Evolutionary conservation across 2,329 filamentous ascomycete genomes (phyloP).

Genomic region (Chaetomiaceae sp.): DNA sequence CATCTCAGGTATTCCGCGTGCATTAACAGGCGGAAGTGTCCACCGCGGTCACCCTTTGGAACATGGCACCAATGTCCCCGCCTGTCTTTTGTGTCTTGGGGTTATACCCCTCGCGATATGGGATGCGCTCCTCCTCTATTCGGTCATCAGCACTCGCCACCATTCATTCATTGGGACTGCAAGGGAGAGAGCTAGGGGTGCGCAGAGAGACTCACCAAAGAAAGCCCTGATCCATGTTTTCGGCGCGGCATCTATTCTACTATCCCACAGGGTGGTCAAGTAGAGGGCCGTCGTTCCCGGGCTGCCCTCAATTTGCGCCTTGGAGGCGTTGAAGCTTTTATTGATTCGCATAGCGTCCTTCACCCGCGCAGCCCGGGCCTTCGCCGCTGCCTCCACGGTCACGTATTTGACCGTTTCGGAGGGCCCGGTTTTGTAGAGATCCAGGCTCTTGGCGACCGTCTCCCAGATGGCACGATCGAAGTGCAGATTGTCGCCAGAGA

Average conservation of each 20-base stretch:
- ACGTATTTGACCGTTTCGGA: slow-evolving; percentile 19
- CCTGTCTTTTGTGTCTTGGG: not conserved
- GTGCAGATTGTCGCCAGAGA: slow-evolving; percentile 30
- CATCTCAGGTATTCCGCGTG: too few species aligned
- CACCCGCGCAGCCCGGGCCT: slow-evolving; percentile 20
- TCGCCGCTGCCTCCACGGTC: slow-evolving; percentile 22
- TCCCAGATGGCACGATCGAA: slow-evolving; percentile 31
- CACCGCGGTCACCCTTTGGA: not conserved
- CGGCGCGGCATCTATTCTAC: slow-evolving; percentile 15
- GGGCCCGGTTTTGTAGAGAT: slow-evolving; percentile 17
- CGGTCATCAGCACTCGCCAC: not conserved
- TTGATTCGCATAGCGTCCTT: slow-evolving; percentile 18
- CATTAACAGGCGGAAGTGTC: too few species aligned
- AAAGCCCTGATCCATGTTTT: slow-evolving; percentile 23
- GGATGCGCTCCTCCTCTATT: slow-evolving; percentile 21
- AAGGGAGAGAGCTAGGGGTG: too few species aligned
- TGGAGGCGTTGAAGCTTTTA: slow-evolving; percentile 17
- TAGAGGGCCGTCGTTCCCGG: slow-evolving; percentile 23
- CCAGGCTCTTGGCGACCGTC: slow-evolving; percentile 18
- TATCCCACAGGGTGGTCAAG: slow-evolving; percentile 22
- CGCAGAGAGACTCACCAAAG: slow-evolving; percentile 23
- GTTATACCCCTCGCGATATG: slow-evolving; percentile 14
- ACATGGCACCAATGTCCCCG: not conserved
- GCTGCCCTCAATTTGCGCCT: slow-evolving; percentile 12
- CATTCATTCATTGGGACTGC: too few species aligned